Base-by-base conservation (phyloP, 1,284 basidiomycete genomes). In the Gymnopus androsaceus region DNA sequence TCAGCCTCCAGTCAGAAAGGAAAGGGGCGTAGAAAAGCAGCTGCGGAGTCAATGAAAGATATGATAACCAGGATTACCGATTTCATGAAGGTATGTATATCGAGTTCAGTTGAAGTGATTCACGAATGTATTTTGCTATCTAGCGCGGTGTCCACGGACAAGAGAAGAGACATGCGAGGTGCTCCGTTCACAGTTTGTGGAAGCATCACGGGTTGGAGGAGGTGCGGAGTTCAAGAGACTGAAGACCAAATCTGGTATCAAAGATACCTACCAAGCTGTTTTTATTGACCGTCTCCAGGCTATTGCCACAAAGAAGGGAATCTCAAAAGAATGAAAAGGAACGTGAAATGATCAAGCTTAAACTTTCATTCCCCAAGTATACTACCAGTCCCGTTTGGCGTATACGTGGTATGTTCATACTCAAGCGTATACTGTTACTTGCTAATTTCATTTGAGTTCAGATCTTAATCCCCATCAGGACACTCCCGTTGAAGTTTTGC, bases 401-500 rank as follows among this genome's bases (percentile, higher is more conserved):
- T 7, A 49, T 56, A 8, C n/a, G 33, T 33, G 47, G 47, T 49
- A 44, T 44, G 11, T 23, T 14, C 9, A 19, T 4, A 50, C n/a
- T 28, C 15, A 8, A 38, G 15, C 23, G 3, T 37, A 7, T n/a
- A 28, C 15, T 12, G 7, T 12, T 15, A 5, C 14, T 42, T 4
- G 45, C 15, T 36, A 17, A 9, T 12, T 17, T 40, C n/a, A n/a
- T n/a, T n/a, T n/a, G n/a, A n/a, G n/a, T 45, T n/a, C 23, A 74
- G 70, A 59, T 21, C 54, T 74, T 12, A 66, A 74, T 58, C 64
- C 67, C 0, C 64, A 71, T 51, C 27, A 44, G 15, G 71, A 75
- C 51, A 72, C 70, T 1, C 72, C 71, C 0, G 69, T 73, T 1
- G 69, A 75, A 56, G 67, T 73, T 5, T 61, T 75, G 1, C 72